Conservation (phyloP, 2,329 filamentous ascomycete genomes). For the Hymenoscyphus fraxineus region DNA sequence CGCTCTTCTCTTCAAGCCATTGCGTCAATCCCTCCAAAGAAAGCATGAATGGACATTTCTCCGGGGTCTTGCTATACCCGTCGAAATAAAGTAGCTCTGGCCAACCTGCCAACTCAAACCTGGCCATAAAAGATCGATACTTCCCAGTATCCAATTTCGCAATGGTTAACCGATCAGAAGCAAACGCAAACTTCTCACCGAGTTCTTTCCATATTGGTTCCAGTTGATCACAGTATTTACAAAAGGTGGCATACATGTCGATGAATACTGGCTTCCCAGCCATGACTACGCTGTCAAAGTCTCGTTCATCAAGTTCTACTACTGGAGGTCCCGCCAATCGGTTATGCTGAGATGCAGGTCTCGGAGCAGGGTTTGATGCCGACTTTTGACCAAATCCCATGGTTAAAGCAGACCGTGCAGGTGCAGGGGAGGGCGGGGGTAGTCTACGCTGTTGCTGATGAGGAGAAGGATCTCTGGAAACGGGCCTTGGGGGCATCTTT, state of each 20-base stretch:
- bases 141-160: constrained; percentile 92
- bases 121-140: constrained; percentile 68
- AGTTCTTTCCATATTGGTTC: constrained; percentile 85
- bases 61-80: constrained; percentile 21
- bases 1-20: constrained; percentile 29
- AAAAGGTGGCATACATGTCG: constrained; percentile 98
- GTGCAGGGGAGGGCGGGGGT: constrained; percentile 20
- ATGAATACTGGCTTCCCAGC: constrained; percentile 91
- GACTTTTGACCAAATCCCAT: constrained; percentile 30
- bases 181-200: constrained; percentile 67
- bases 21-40: constrained; percentile 23
- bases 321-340: constrained; percentile 43
- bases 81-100: constrained; percentile 94
- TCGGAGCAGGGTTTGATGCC: constrained; percentile 21
- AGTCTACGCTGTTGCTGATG: constrained; percentile 23
- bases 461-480: constrained; percentile 23
- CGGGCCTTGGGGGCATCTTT: constrained; percentile 47
- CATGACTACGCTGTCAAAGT: constrained; percentile 85
- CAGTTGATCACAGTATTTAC: constrained; percentile 90
- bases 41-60: constrained; percentile 22
- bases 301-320: constrained; percentile 77
- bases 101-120: constrained; percentile 76
- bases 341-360: constrained; percentile 16
- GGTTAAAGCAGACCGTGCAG: constrained; percentile 20
- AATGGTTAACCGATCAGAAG: constrained; percentile 73